phyloP scores from a whole-genome alignment of 2,329 filamentous ascomycete genomes.

The Aspergillus oerlinghausenensis region DNA sequence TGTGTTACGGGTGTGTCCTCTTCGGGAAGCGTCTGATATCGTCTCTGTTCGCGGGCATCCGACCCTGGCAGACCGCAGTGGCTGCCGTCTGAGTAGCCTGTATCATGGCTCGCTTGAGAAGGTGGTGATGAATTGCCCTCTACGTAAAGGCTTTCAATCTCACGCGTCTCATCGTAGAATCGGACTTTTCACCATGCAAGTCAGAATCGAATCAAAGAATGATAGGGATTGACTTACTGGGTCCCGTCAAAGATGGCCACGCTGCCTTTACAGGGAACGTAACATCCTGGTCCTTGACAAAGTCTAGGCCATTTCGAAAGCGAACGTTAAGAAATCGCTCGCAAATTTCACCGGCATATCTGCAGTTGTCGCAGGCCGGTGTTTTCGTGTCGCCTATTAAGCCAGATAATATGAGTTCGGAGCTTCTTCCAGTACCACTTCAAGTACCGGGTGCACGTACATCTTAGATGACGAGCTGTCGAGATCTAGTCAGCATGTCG shows the following conservation, averaged over 20 bases:
- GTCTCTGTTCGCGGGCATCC: neutral
- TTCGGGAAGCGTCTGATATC: neutral
- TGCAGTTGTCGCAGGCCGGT: constrained; percentile 14
- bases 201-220: neutral
- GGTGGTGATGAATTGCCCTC: neutral
- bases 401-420: neutral
- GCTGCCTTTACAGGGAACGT: constrained; percentile 12
- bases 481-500: neutral
- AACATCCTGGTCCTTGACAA: constrained; percentile 7
- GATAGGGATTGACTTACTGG: constrained; percentile 5
- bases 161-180: constrained; percentile 21
- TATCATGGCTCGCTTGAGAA: neutral
- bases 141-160: constrained; percentile 13
- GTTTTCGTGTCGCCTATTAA: constrained; percentile 15
- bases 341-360: constrained; percentile 12
- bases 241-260: constrained; percentile 16
- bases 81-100: too few species aligned
- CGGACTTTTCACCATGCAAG: constrained; percentile 7
- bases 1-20: neutral
- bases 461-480: constrained; percentile 22
- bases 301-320: constrained; percentile 17
- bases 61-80: neutral
- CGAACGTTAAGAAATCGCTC: constrained; percentile 17
- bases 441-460: constrained; percentile 3
- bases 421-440: neutral